These are phyloP conservation scores for Tolypocladium amazonense DNA, from an alignment of 2,329 filamentous ascomycete genomes.

Conservation along the genomic window DNA sequence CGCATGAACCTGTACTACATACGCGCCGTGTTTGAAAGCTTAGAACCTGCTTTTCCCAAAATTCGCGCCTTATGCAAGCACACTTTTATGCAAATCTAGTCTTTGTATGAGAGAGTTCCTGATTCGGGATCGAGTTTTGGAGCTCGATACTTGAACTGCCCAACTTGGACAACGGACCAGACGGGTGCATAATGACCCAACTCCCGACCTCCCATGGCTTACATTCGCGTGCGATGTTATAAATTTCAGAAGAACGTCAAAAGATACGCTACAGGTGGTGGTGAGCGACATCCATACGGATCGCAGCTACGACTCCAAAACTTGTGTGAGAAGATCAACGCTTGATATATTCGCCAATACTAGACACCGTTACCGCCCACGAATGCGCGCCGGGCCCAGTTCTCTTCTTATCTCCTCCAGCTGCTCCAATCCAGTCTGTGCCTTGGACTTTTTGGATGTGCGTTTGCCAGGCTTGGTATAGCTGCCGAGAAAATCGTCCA, in stretches of 20 bases:
- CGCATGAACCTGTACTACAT: no score
- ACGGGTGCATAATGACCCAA: background rate
- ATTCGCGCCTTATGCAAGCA: background rate
- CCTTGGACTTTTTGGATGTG: constrained; percentile 67
- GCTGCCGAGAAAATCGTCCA: constrained; percentile 83
- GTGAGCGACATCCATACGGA: background rate
- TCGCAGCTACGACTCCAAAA: background rate
- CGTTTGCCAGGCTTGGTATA: constrained; percentile 65
- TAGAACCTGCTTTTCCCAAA: background rate
- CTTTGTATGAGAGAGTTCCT: background rate
- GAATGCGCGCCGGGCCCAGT: constrained; percentile 64
- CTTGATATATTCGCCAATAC: background rate
- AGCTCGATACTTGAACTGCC: background rate
- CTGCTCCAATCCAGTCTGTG: constrained; percentile 74
- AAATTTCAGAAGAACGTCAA: no score
- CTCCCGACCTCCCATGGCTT: background rate
- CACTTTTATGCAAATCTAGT: background rate
- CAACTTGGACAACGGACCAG: background rate
- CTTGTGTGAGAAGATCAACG: background rate
- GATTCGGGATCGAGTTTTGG: background rate
- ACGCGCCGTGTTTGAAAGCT: no score
- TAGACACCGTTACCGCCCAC: constrained; percentile 9
- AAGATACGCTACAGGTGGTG: background rate
- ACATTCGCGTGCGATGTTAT: background rate
- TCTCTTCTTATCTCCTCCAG: constrained; percentile 79